Base-by-base conservation (phyloP, 73 alveolate genomes). In the Vitrella brassicaformis region DNA sequence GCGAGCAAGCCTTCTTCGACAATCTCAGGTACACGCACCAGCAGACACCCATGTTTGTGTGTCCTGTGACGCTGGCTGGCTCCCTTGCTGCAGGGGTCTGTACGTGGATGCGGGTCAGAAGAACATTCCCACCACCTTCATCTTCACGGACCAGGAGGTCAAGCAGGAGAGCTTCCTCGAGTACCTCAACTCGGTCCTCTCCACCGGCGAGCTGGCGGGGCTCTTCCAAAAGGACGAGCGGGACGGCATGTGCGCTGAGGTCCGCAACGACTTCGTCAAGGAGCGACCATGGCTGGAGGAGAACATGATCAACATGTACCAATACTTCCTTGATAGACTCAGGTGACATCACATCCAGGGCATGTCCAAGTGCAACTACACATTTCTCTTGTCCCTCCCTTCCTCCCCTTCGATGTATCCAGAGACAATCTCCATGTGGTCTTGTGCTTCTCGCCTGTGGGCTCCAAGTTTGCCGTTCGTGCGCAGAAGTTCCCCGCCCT, bases 181-280 rank as follows among this genome's bases (percentile, higher is more conserved):
- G 89, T 95, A 90, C 86, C 92, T 97, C 85, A 93, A 95, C 89
- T 86, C 93, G 84, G 86, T 94, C 82, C 82, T 94, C 72, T 86
- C 98, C 31, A 96, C 99, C 73, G 99, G 99, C 77, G 99, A 97
- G 91, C 94, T 97, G 68, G 99, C 99, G 28, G 98, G 98, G 71
- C 92, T 97, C 78, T 89, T 96, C 79, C 96, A 98, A 19, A 97
- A 97, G 86, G 98, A 97, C 81, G 99, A 97, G 85, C 72, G 78
- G 77, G 72, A 84, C 84, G 71, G 82, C 79, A 88, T 85, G 86
- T 82, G 90, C 39, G 78, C 77, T 0, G 84, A 78, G 26, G 86
- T 79, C 81, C 82, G 88, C 65, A 78, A 90, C 89, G 94, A 86
- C 78, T 92, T 74, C 88, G 89, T 86, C 82, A 88, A 86, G 80